A percentile compares a stretch with the other conserved stretches of the same genome.
These are phyloP conservation scores for Gossypium ekmanianum DNA, from an alignment of 345 rosid genomes.

Conservation along the genomic window DNA sequence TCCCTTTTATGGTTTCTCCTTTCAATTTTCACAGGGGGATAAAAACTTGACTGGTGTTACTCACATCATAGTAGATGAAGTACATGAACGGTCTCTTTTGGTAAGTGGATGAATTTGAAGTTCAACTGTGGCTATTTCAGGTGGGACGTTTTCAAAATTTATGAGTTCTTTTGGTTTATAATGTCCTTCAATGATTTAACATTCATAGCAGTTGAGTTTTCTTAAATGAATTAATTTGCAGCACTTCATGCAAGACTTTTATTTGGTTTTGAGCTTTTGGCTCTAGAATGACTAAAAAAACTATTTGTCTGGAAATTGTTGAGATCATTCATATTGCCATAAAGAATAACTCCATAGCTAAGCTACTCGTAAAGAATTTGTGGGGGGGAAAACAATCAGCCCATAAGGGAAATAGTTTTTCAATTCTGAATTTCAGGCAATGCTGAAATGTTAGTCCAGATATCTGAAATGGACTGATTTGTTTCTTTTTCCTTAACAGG, in stretches of 20 bases:
- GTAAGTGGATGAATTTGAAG: slow-evolving; percentile 43
- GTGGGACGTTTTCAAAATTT: slow-evolving; percentile 3
- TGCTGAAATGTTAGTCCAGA: neutral
- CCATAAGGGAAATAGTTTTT: neutral
- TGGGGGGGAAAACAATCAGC: neutral
- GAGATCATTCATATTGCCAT: neutral
- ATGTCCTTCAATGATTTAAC: neutral
- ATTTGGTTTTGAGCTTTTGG: neutral
- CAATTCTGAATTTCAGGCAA: neutral
- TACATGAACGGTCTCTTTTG: slow-evolving; percentile 91
- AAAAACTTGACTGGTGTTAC: slow-evolving; percentile 61
- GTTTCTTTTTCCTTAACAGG: slow-evolving; percentile 40
- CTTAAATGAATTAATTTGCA: neutral
- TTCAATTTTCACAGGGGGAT: slow-evolving; percentile 57
- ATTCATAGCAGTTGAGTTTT: neutral
- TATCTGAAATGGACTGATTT: neutral
- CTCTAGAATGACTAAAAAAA: neutral
- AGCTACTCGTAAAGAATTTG: neutral
- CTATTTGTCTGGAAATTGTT: neutral
- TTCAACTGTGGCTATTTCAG: neutral
- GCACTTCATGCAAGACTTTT: neutral
- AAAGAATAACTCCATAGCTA: neutral
- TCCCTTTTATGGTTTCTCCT: neutral
- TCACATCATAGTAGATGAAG: slow-evolving; percentile 92
- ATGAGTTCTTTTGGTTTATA: neutral